These are phyloP conservation scores for Amanita molliuscula DNA, from an alignment of 768 basidiomycete genomes.

Conservation along the genomic window DNA sequence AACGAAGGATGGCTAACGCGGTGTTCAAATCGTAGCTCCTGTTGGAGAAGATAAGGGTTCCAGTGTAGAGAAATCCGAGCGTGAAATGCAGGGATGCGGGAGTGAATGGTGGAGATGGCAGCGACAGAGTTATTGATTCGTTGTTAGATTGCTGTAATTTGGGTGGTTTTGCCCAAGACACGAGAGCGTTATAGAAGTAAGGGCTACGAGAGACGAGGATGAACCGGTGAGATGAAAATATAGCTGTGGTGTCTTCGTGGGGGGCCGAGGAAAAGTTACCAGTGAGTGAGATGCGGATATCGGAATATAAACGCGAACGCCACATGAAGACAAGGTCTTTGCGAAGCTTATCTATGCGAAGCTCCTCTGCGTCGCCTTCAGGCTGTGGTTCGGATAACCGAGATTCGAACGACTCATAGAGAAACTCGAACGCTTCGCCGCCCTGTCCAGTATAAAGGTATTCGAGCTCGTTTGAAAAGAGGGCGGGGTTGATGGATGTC, in stretches of 20 bases:
- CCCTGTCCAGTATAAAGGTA: slow-evolving; percentile 92
- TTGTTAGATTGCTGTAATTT: slow-evolving; percentile 13
- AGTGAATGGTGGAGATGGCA: slow-evolving; percentile 91
- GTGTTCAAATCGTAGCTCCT: slow-evolving; percentile 89
- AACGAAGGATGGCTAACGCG: slow-evolving; percentile 80
- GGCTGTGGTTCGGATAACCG: slow-evolving; percentile 27
- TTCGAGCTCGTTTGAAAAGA: slow-evolving; percentile 87
- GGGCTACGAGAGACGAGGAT: slow-evolving; percentile 82
- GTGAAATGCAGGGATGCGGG: slow-evolving; percentile 91
- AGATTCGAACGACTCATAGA: slow-evolving; percentile 61
- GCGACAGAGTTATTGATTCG: slow-evolving; percentile 51
- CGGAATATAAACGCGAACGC: slow-evolving; percentile 89
- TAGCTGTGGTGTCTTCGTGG: slow-evolving; percentile 63
- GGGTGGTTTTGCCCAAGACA: slow-evolving; percentile 42
- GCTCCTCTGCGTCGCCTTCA: slow-evolving; percentile 28
- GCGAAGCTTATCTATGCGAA: slow-evolving; percentile 74
- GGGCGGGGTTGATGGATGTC: slow-evolving; percentile 60
- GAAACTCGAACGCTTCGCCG: slow-evolving; percentile 80
- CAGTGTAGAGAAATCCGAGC: slow-evolving; percentile 90
- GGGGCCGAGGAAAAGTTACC: slow-evolving; percentile 55
- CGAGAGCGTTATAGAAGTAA: slow-evolving; percentile 78
- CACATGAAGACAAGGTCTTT: slow-evolving; percentile 97
- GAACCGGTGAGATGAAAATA: slow-evolving; percentile 90
- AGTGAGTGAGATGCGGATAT: slow-evolving; percentile 73
- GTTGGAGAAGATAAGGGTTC: slow-evolving; percentile 88